Evolutionary conservation across 768 basidiomycete species (phyloP).

Genomic region (Termitomyces heimii): DNA sequence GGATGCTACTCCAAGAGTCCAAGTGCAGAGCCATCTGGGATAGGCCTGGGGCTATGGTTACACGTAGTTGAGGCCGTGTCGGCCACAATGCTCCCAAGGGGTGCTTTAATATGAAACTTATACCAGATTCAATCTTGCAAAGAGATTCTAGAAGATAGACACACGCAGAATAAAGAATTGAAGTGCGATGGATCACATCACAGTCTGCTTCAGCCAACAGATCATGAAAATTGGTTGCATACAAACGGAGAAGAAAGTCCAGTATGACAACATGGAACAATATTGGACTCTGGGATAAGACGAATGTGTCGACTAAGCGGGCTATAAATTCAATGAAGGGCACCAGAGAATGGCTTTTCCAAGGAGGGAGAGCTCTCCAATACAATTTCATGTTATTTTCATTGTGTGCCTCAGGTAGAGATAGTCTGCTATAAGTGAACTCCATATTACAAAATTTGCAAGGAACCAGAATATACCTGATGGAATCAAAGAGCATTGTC

Average conservation of each 20-base stretch:
- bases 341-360: slow-evolving; percentile 6
- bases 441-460: not conserved
- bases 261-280: not conserved
- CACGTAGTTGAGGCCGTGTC: not conserved
- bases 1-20: not conserved
- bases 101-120: not conserved
- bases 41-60: not conserved
- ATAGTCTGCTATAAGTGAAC: not conserved
- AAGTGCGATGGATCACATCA: not conserved
- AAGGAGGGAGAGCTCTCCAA: not conserved
- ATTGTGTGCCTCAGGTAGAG: not conserved
- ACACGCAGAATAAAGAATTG: not conserved
- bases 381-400: slow-evolving; percentile 4
- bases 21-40: not conserved
- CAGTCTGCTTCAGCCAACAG: slow-evolving; percentile 1
- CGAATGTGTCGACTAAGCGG: not conserved
- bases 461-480: not conserved
- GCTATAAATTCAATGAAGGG: slow-evolving; percentile 5
- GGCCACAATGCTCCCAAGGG: slow-evolving; percentile 7
- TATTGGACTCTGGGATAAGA: not conserved
- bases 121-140: not conserved
- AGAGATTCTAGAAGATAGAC: not conserved
- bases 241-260: slow-evolving; percentile 7
- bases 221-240: slow-evolving; percentile 6
- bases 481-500: not conserved